A percentile compares a stretch with the other conserved stretches of the same genome.
These are phyloP conservation scores for Camellia granthamiana DNA, from an alignment of 148 eudicot genomes.

Conservation along the genomic window DNA sequence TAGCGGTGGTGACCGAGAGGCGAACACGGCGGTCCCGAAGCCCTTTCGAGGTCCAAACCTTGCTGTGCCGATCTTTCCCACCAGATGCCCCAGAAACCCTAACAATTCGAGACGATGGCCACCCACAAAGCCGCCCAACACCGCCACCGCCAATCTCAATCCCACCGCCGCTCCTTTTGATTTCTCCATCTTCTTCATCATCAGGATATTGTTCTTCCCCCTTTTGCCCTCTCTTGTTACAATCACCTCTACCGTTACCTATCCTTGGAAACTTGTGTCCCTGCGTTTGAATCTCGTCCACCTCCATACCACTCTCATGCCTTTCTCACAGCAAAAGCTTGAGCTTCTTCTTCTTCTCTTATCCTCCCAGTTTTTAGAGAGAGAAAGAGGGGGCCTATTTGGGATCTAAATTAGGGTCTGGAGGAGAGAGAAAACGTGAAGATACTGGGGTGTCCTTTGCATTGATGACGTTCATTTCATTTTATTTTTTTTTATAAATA, in stretches of 20 bases:
- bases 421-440: conserved; percentile 11
- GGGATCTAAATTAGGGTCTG: conserved; percentile 7
- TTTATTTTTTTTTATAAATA: conserved; percentile 21
- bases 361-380: conserved; percentile 1
- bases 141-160: neutral
- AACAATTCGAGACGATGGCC: conserved; percentile 84
- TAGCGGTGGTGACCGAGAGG: conserved; percentile 77
- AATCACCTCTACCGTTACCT: conserved; percentile 32
- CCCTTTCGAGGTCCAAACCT: conserved; percentile 83
- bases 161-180: neutral
- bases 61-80: conserved; percentile 93
- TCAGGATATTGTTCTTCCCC: conserved; percentile 16
- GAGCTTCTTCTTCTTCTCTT: too few relatives aligned
- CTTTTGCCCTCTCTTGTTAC: conserved; percentile 26
- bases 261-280: conserved; percentile 60
- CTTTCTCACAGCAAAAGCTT: conserved; percentile 27
- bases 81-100: conserved; percentile 93
- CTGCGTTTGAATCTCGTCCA: conserved; percentile 62
- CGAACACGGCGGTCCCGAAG: conserved; percentile 77
- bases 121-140: conserved; percentile 40
- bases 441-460: conserved; percentile 44
- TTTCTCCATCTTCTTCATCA: conserved; percentile 25
- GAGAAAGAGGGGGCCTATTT: neutral
- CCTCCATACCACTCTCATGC: conserved; percentile 77
- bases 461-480: conserved; percentile 68